phyloP scores from a whole-genome alignment of 2,329 filamentous ascomycete genomes.

The Pseudogymnoascus sp. region DNA sequence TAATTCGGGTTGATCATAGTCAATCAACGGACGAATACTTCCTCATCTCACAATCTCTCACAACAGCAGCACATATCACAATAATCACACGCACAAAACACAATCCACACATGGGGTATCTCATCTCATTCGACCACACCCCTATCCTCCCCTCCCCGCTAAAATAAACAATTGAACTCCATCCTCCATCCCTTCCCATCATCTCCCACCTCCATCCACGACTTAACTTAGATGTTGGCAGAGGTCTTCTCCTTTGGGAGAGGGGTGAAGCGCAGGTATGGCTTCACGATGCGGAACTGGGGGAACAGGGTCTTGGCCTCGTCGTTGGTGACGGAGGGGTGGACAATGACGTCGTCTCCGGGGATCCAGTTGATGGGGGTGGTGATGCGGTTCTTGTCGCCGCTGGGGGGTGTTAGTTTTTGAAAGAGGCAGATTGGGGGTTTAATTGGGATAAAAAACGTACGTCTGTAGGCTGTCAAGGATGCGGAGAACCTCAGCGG shows the following conservation, averaged over 20 bases:
- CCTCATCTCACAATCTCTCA: neutral
- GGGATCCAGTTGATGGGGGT: constrained; percentile 87
- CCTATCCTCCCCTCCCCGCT: neutral
- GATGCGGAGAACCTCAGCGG: constrained; percentile 69
- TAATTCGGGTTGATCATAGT: neutral
- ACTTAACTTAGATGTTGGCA: constrained; percentile 20
- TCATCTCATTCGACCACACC: constrained; percentile 1
- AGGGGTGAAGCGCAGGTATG: constrained; percentile 67
- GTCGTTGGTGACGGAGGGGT: constrained; percentile 72
- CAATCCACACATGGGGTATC: neutral
- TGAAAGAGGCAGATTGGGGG: too few relatives aligned
- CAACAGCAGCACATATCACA: neutral
- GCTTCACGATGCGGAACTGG: constrained; percentile 61
- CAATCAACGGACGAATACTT: neutral
- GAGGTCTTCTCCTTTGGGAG: constrained; percentile 47
- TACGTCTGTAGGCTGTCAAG: constrained; percentile 41
- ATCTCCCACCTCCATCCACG: neutral
- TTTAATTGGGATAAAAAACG: too few relatives aligned
- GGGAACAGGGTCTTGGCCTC: constrained; percentile 86
- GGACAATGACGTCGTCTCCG: constrained; percentile 88
- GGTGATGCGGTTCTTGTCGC: constrained; percentile 80
- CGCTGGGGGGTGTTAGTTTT: constrained; percentile 27
- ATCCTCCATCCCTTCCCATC: neutral
- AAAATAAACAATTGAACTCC: neutral
- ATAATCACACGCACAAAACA: neutral